phyloP scores from a whole-genome alignment of 108 stramenopile species.

The Heterococcus sp. region DNA sequence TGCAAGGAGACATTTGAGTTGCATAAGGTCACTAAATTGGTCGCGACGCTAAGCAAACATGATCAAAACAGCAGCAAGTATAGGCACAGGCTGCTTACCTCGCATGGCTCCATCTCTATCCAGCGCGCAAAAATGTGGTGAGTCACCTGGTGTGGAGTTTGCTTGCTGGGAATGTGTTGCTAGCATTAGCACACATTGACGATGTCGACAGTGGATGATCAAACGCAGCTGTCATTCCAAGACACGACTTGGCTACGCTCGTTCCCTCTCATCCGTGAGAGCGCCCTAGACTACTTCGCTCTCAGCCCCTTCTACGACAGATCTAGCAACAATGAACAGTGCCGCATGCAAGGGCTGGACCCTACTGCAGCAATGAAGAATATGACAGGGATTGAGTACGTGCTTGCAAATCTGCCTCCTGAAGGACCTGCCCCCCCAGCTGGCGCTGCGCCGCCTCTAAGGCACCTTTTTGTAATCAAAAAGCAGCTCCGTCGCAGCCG shows the following conservation, averaged over 20 bases:
- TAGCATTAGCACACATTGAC: no score
- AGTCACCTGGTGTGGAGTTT: no score
- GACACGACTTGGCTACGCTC: constrained; percentile 54
- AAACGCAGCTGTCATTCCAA: constrained; percentile 36
- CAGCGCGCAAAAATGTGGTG: no score
- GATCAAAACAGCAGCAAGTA: no score
- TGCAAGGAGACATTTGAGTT: no score
- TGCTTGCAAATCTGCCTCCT: constrained; percentile 22
- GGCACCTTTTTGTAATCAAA: constrained; percentile 46
- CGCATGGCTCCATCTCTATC: no score
- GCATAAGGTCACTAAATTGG: no score
- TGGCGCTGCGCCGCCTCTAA: constrained; percentile 44
- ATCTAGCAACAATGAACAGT: constrained; percentile 54
- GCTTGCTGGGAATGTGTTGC: no score
- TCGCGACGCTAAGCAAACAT: no score
- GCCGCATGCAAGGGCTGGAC: constrained; percentile 55
- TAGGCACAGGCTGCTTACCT: no score
- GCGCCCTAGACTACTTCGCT: constrained; percentile 54
- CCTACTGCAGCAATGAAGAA: constrained; percentile 34
- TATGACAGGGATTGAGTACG: constrained; percentile 51
- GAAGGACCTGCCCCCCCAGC: constrained; percentile 20
- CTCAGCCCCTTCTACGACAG: constrained; percentile 56
- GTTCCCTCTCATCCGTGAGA: constrained; percentile 44
- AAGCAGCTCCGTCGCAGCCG: constrained; percentile 33
- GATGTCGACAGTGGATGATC: no score